Conservation (phyloP, 2,329 filamentous ascomycete genomes). For the Aschersonia sp. region DNA sequence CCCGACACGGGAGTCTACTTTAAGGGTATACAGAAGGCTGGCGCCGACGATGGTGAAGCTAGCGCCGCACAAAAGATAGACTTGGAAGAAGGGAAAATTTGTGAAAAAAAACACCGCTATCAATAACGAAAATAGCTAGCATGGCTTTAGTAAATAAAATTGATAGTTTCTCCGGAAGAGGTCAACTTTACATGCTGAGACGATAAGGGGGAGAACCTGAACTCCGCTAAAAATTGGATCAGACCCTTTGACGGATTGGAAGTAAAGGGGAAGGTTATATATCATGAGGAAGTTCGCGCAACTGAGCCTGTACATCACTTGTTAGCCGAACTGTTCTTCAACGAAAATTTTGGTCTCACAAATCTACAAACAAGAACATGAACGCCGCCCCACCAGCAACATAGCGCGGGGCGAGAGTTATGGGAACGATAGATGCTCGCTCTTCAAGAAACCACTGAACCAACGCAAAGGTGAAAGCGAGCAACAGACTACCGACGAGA, state of each 20-base stretch:
- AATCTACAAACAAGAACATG: slow-evolving; percentile 19
- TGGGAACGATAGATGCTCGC: slow-evolving; percentile 19
- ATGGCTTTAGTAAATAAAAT: no score
- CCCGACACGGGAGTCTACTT: slow-evolving; percentile 14
- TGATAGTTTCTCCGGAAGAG: no score
- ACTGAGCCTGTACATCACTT: background rate
- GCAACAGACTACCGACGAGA: slow-evolving; percentile 15
- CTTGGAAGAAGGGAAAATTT: slow-evolving; percentile 10
- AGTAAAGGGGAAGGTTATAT: slow-evolving; percentile 30
- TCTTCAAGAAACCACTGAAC: slow-evolving; percentile 23
- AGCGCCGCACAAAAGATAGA: slow-evolving; percentile 21
- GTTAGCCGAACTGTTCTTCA: background rate
- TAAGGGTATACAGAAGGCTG: slow-evolving; percentile 27
- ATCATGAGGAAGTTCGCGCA: slow-evolving; percentile 9
- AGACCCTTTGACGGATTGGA: slow-evolving; percentile 27
- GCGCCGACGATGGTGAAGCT: slow-evolving; percentile 20
- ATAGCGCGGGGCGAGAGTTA: slow-evolving; percentile 23
- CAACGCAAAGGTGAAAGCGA: slow-evolving; percentile 19
- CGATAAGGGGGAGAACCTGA: slow-evolving; percentile 22
- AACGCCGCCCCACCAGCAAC: slow-evolving; percentile 21
- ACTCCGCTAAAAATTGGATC: slow-evolving; percentile 25
- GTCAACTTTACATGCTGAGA: slow-evolving; percentile 10
- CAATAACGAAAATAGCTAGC: slow-evolving; percentile 11
- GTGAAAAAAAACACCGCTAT: slow-evolving; percentile 15
- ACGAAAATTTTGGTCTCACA: background rate